Conservation (phyloP, 208 protist species). For the Trypanosoma avium region DNA sequence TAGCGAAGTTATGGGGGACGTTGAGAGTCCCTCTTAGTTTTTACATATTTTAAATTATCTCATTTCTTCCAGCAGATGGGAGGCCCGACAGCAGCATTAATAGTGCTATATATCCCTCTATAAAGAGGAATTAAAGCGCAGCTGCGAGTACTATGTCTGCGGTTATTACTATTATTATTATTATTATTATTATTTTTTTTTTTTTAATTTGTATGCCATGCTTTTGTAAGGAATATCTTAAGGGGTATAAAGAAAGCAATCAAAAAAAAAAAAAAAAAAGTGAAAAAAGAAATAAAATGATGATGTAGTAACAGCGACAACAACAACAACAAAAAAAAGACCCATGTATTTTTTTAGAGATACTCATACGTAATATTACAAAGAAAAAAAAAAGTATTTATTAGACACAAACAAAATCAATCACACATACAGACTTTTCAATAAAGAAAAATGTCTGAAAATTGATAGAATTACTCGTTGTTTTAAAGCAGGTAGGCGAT, state of each 20-base stretch:
- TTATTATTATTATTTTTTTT: not conserved
- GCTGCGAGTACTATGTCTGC: conserved; percentile 28
- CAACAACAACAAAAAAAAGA: not conserved
- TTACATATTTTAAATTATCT: not conserved
- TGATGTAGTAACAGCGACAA: not conserved
- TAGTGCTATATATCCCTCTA: not conserved
- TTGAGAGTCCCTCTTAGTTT: not conserved
- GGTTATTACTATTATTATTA: not conserved
- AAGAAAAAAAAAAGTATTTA: too few relatives aligned
- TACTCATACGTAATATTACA: too few relatives aligned
- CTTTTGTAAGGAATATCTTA: not conserved
- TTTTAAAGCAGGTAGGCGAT: too few relatives aligned
- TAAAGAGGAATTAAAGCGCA: not conserved
- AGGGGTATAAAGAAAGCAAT: not conserved
- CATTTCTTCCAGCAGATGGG: conserved; percentile 23
- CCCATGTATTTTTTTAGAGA: not conserved
- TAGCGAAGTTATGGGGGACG: not conserved
- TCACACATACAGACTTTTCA: too few relatives aligned
- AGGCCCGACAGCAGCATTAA: conserved; percentile 16
- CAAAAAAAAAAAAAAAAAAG: not conserved
- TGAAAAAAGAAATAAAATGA: not conserved
- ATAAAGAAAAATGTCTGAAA: too few relatives aligned
- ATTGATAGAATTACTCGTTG: too few relatives aligned
- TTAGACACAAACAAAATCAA: too few relatives aligned
- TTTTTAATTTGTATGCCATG: not conserved